Percentiles rank a stretch among this genome's conserved stretches.
Evolutionary conservation across 352 stramenopile genomes (phyloP).

Genomic region (Phytophthora pinifolia): DNA sequence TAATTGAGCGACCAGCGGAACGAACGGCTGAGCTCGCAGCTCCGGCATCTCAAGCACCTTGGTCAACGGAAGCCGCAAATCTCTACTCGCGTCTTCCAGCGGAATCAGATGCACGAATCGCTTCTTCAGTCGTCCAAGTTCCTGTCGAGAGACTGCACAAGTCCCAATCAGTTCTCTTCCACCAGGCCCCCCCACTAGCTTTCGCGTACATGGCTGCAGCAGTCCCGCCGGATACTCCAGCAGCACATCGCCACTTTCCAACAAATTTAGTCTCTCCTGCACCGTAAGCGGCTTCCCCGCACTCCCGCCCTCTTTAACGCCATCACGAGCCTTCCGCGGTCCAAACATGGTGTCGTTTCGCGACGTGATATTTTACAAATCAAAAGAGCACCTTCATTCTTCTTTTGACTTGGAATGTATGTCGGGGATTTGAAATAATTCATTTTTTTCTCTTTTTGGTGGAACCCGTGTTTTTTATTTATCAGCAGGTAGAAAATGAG

Average conservation of each 20-base stretch:
- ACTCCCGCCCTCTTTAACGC: not conserved
- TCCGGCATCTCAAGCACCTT: slow-evolving; percentile 41
- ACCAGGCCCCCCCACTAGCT: not conserved
- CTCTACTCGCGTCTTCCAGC: slow-evolving; percentile 9
- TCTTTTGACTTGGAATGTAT: no score
- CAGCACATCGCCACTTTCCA: slow-evolving; percentile 13
- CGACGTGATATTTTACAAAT: not conserved
- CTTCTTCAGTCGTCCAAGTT: slow-evolving; percentile 41
- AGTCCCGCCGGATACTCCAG: slow-evolving; percentile 24
- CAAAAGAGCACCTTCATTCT: no score
- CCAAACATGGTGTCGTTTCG: slow-evolving; percentile 29
- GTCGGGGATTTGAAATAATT: no score
- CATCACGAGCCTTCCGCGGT: slow-evolving; percentile 9
- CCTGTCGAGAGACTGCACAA: slow-evolving; percentile 42
- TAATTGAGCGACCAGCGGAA: slow-evolving; percentile 12
- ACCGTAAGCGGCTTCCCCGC: slow-evolving; percentile 13
- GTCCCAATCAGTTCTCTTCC: not conserved
- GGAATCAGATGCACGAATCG: slow-evolving; percentile 38
- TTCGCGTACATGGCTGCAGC: slow-evolving; percentile 41
- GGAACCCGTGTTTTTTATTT: no score
- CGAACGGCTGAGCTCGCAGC: slow-evolving; percentile 29
- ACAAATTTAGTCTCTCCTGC: slow-evolving; percentile 19
- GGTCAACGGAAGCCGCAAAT: slow-evolving; percentile 8
- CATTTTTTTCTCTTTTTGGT: no score
- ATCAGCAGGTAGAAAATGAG: no score